phyloP scores from a whole-genome alignment of 2,329 filamentous ascomycete genomes.

The Cordyceps cicadae region DNA sequence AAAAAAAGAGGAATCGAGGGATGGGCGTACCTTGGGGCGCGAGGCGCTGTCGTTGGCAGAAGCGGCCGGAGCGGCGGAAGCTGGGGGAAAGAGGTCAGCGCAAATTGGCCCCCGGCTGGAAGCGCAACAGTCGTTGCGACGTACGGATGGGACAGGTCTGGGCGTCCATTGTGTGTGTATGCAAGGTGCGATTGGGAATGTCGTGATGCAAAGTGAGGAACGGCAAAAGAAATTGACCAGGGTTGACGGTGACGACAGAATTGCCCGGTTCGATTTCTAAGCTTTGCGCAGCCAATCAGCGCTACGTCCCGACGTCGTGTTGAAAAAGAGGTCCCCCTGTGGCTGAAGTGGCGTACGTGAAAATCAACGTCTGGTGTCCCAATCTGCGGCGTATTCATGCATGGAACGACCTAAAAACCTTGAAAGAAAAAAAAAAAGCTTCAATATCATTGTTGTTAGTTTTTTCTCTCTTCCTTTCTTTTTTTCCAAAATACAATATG shows the following conservation, averaged over 20 bases:
- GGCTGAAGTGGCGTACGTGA: not conserved
- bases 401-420: too few species aligned
- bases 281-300: constrained; percentile 9
- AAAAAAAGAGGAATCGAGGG: not conserved
- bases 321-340: not conserved
- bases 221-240: not conserved
- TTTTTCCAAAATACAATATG: too few species aligned
- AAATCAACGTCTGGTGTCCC: not conserved
- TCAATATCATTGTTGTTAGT: too few species aligned
- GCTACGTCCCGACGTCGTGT: not conserved
- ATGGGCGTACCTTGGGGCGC: constrained; percentile 13
- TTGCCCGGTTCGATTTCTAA: constrained; percentile 9
- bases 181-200: not conserved
- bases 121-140: not conserved
- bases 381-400: not conserved
- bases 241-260: constrained; percentile 3
- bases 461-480: too few species aligned
- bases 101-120: not conserved
- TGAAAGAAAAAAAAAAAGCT: too few species aligned
- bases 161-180: constrained; percentile 24
- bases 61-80: constrained; percentile 11
- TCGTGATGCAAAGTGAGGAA: not conserved
- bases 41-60: constrained; percentile 4
- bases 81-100: constrained; percentile 9
- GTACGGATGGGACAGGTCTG: constrained; percentile 12